Evolutionary conservation across 805 yeast genomes (phyloP).

Genomic region (Lachancea nothofagi): DNA sequence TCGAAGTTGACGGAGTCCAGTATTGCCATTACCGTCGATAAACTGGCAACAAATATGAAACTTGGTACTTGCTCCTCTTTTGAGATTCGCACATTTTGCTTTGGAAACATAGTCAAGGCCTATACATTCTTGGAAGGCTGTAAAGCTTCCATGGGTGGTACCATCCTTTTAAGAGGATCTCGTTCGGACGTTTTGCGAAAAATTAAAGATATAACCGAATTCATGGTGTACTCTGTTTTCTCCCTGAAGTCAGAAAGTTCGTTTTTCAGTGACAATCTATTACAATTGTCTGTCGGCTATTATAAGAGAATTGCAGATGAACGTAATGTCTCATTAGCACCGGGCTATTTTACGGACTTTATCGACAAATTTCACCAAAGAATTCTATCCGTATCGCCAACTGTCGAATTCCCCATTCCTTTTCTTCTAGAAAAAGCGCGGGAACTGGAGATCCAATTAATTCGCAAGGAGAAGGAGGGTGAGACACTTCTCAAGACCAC

Average conservation of each 20-base stretch:
- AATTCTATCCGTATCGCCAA: slow-evolving; percentile 76
- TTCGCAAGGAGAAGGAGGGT: slow-evolving; percentile 24
- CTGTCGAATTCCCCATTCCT: slow-evolving; percentile 71
- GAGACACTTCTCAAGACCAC: slow-evolving; percentile 18
- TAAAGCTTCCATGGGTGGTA: slow-evolving; percentile 67
- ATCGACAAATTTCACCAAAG: slow-evolving; percentile 41
- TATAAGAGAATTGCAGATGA: slow-evolving; percentile 25
- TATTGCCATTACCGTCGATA: slow-evolving; percentile 79
- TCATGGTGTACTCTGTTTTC: slow-evolving; percentile 72
- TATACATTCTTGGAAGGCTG: slow-evolving; percentile 79
- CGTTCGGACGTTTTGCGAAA: slow-evolving; percentile 53
- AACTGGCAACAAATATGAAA: slow-evolving; percentile 61
- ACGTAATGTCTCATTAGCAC: slow-evolving; percentile 15
- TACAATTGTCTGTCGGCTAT: slow-evolving; percentile 41
- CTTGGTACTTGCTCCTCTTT: slow-evolving; percentile 73
- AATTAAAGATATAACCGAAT: slow-evolving; percentile 73
- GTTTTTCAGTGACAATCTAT: slow-evolving; percentile 63
- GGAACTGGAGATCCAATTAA: slow-evolving; percentile 41
- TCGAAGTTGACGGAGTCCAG: slow-evolving; percentile 79
- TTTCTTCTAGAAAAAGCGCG: slow-evolving; percentile 51
- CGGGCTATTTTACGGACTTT: slow-evolving; percentile 36
- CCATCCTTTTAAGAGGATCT: slow-evolving; percentile 82
- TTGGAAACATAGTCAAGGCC: slow-evolving; percentile 54
- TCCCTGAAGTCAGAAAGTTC: slow-evolving; percentile 77
- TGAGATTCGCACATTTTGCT: slow-evolving; percentile 62